Base-by-base conservation (phyloP, 495 filamentous ascomycete genomes). In the Penicillium longicatenatum region DNA sequence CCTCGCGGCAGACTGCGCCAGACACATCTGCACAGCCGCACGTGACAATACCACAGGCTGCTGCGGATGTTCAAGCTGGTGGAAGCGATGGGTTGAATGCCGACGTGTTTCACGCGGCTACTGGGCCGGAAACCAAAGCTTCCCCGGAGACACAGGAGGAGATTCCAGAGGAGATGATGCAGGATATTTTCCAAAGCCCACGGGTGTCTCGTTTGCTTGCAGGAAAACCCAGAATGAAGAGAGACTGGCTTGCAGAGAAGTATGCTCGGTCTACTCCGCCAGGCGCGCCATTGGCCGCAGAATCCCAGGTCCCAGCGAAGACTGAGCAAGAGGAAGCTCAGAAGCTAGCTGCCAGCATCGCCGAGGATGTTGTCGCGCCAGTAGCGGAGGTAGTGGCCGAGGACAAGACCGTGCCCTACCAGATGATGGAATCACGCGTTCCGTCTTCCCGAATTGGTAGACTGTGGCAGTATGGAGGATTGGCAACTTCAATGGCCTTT, bases 401-500 rank as follows among this genome's bases (percentile, higher is more conserved):
- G 16, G 59, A 63, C 31, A 64, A 69, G 43, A 50, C 61, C 5
- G 58, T 66, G 6, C 60, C 63, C 0, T 95, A 94, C 69, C 75
- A 89, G 60, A 88, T 98, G 75, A 82, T 86, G 49, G 92, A 97
- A 64, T 98, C 94, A 24, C 86, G 86, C 55, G 93, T 98, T 2
- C 94, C 94, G 10, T 91, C 94, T 5, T 89, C 91, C 21, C 86
- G 94, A 2, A 68, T 98, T 39, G 87, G 92, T 22, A 80, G 94
- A 55, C 70, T 98, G 14, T 97, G 93, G 89, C 93, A 98, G 68
- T 98, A 98, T 71, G 84, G 91, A 53, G 92, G 95, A 1, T 79
- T 98, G 6, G 94, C 91, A 29, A 91, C 91, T 0, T 93, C 93
- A 22, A 97, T 98, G 92, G 86, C 96, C 11, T 92, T 94, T 65